phyloP scores from a whole-genome alignment of 1,139 yeast genomes.

The Yamadazyma kanchanaburiensis region DNA sequence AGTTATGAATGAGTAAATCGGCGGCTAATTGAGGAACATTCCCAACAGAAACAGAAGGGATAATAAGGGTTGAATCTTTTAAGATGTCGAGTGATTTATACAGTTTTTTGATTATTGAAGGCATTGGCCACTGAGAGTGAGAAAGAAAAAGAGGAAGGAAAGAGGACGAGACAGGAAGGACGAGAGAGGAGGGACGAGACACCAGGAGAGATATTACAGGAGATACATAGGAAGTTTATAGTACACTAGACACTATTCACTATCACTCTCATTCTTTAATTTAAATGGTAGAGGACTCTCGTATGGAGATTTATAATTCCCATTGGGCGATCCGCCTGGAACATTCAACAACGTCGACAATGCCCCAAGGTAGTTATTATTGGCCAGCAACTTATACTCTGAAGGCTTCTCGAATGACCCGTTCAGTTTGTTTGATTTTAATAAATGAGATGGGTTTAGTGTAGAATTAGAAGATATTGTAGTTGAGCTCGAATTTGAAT shows the following conservation, averaged over 20 bases:
- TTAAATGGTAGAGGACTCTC: conserved; percentile 6
- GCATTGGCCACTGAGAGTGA: no score
- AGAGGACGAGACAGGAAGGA: no score
- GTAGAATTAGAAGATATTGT: conserved; percentile 8
- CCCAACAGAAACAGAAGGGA: conserved; percentile 85
- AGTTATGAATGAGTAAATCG: conserved; percentile 70
- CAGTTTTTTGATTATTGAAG: neutral
- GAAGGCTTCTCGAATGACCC: no score
- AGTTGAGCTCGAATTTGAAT: conserved; percentile 4
- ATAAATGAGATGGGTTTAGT: conserved; percentile 24
- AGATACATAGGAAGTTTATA: no score
- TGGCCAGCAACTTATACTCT: no score
- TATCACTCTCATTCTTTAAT: conserved; percentile 10
- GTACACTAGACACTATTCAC: no score
- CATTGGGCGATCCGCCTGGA: conserved; percentile 4
- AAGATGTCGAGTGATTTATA: conserved; percentile 2
- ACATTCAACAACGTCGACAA: conserved; percentile 5
- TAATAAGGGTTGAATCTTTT: conserved; percentile 34
- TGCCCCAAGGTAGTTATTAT: conserved; percentile 6
- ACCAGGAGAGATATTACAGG: no score
- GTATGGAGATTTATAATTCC: conserved; percentile 6
- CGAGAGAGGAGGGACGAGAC: no score
- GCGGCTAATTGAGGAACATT: conserved; percentile 83
- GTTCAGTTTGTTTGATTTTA: conserved; percentile 17
- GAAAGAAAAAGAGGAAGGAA: no score